These are phyloP conservation scores for Teratosphaeria gauchensis DNA, from an alignment of 2,329 filamentous ascomycete genomes.

Conservation along the genomic window DNA sequence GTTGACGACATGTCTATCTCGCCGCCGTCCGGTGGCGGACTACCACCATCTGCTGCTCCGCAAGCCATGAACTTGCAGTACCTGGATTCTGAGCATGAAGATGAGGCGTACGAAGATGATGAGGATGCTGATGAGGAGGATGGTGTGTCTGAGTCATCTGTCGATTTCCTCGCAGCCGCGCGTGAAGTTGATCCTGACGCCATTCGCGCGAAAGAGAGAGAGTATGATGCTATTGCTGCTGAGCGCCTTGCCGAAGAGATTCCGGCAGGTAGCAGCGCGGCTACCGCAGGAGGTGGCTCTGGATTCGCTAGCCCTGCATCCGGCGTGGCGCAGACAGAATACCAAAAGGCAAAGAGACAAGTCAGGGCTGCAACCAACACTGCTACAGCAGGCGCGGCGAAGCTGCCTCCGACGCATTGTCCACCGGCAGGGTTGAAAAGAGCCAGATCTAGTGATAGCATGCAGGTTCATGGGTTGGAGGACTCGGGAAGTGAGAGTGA, in stretches of 20 bases:
- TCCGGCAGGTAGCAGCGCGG: slow-evolving; percentile 38
- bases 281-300: slow-evolving; percentile 40
- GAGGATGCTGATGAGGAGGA: slow-evolving; percentile 22
- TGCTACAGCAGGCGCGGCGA: background rate
- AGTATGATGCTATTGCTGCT: slow-evolving; percentile 39
- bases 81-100: background rate
- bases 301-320: slow-evolving; percentile 35
- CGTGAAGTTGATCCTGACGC: slow-evolving; percentile 33
- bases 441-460: slow-evolving; percentile 12
- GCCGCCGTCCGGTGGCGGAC: slow-evolving; percentile 1
- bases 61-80: slow-evolving; percentile 21
- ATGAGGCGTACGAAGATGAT: slow-evolving; percentile 11
- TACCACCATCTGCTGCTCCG: slow-evolving; percentile 14
- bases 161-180: slow-evolving; percentile 38
- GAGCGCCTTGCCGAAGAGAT: slow-evolving; percentile 41
- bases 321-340: slow-evolving; percentile 2
- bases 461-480: slow-evolving; percentile 9
- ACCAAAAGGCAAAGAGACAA: slow-evolving; percentile 4
- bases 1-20: slow-evolving; percentile 4
- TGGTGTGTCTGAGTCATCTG: slow-evolving; percentile 27
- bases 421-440: slow-evolving; percentile 4
- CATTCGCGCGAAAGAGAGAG: slow-evolving; percentile 33
- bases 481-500: slow-evolving; percentile 1
- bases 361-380: background rate
- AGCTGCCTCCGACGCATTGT: background rate